A percentile compares a stretch with the other conserved stretches of the same genome.
phyloP scores from a whole-genome alignment of 1,139 yeast genomes.

The Tardiomyces blankii region DNA sequence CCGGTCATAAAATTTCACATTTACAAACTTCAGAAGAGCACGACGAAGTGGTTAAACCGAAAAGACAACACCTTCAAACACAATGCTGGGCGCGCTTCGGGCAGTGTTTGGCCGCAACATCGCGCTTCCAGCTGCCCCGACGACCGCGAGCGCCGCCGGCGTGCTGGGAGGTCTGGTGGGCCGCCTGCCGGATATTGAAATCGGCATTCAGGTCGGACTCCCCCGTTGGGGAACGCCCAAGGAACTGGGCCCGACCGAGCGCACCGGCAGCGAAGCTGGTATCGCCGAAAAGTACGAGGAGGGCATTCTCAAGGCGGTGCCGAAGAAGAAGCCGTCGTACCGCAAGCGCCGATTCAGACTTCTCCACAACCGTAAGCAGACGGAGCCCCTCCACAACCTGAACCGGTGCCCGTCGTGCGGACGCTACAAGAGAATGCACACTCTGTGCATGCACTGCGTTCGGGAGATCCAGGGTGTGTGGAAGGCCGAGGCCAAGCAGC shows the following conservation, averaged over 20 bases:
- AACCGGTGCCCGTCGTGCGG: slow-evolving; percentile 96
- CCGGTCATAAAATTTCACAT: too few relatives aligned
- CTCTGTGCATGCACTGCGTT: slow-evolving; percentile 89
- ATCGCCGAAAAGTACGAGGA: neutral
- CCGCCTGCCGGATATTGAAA: neutral
- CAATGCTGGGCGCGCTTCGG: neutral
- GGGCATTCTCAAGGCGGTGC: slow-evolving; percentile 69
- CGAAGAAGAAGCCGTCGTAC: slow-evolving; percentile 86
- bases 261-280: neutral
- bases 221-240: neutral
- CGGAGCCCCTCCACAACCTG: slow-evolving; percentile 62
- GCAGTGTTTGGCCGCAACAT: neutral
- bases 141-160: neutral
- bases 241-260: neutral
- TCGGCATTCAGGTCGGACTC: neutral
- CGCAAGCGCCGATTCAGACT: slow-evolving; percentile 75
- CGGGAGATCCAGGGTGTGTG: slow-evolving; percentile 67
- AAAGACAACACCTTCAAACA: too few relatives aligned
- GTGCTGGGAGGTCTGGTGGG: neutral
- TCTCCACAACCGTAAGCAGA: slow-evolving; percentile 74
- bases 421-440: slow-evolving; percentile 77
- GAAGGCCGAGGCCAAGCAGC: slow-evolving; percentile 34
- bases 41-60: too few relatives aligned
- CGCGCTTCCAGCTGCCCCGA: neutral
- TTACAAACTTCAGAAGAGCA: too few relatives aligned